Percentiles rank a stretch among this genome's conserved stretches.
These are phyloP conservation scores for Podaxis sp. DNA, from an alignment of 768 basidiomycete species.

Conservation along the genomic window DNA sequence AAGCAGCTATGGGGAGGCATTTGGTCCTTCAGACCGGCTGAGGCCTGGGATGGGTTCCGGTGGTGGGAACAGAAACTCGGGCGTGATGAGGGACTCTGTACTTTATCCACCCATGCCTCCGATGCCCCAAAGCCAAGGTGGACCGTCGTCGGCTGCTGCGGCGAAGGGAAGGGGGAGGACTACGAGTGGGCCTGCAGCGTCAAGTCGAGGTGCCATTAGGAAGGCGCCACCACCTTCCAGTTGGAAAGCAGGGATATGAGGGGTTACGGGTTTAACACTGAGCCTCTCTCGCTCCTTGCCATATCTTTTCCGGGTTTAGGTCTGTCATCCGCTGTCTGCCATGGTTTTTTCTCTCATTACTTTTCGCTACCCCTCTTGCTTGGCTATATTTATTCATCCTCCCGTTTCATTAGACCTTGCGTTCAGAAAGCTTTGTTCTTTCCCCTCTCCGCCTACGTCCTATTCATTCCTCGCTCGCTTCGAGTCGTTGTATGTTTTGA, in stretches of 20 bases:
- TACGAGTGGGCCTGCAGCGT: constrained; percentile 45
- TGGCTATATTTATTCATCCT: neutral
- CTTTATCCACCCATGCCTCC: constrained; percentile 44
- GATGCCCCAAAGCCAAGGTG: constrained; percentile 28
- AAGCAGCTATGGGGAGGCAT: constrained; percentile 72
- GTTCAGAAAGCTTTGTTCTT: no score
- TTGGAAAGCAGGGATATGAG: constrained; percentile 48
- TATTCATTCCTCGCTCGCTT: neutral
- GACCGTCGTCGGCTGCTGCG: constrained; percentile 2
- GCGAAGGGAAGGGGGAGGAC: constrained; percentile 32
- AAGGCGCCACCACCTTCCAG: constrained; percentile 59
- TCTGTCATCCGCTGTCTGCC: constrained; percentile 1
- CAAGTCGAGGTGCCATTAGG: constrained; percentile 25
- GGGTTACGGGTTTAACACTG: neutral
- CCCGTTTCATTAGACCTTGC: neutral
- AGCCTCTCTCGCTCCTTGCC: neutral
- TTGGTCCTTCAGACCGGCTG: constrained; percentile 37
- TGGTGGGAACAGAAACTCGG: constrained; percentile 13
- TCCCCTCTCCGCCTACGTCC: no score
- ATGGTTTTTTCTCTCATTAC: neutral
- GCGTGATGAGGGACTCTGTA: constrained; percentile 35
- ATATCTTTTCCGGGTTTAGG: neutral
- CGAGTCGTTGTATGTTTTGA: neutral
- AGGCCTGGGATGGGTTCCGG: constrained; percentile 1
- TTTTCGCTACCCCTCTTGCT: neutral